A percentile compares a stretch with the other conserved stretches of the same genome.
phyloP scores from a whole-genome alignment of 2,329 filamentous ascomycete genomes.

The Botrytis fragariae region DNA sequence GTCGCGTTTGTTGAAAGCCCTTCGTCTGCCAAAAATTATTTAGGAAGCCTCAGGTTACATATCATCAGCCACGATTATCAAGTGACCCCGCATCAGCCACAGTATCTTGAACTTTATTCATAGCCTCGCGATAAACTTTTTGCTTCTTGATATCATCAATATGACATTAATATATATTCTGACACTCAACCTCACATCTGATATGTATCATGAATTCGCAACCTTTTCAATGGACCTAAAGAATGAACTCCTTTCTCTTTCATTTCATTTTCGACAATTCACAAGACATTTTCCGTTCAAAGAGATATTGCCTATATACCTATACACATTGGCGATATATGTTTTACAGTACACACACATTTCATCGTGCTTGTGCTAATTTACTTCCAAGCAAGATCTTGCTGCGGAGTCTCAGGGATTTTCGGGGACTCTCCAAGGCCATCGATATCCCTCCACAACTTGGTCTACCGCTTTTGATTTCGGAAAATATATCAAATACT shows the following conservation, averaged over 20 bases:
- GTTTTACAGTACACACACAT: not conserved
- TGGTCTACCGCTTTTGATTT: not conserved
- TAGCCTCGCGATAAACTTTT: not conserved
- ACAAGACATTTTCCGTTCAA: too few species aligned
- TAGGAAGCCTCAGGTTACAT: slow-evolving; percentile 6
- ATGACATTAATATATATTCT: not conserved
- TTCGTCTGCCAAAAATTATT: slow-evolving; percentile 25
- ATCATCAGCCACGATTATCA: not conserved
- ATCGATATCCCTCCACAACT: not conserved
- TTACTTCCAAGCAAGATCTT: not conserved
- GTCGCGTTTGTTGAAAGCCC: slow-evolving; percentile 30
- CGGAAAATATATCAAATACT: not conserved
- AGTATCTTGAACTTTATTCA: not conserved
- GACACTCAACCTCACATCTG: not conserved
- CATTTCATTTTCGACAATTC: too few species aligned
- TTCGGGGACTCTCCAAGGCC: not conserved
- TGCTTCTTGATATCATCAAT: not conserved
- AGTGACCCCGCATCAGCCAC: slow-evolving; percentile 3
- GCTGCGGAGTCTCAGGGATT: not conserved
- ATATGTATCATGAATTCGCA: not conserved
- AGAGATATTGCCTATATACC: not conserved
- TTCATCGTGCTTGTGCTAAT: not conserved
- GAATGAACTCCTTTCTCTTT: not conserved
- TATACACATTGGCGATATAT: not conserved
- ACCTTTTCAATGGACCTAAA: not conserved